These are phyloP conservation scores for Phlegmacium glaucopus DNA, from an alignment of 768 basidiomycete genomes.

Conservation along the genomic window DNA sequence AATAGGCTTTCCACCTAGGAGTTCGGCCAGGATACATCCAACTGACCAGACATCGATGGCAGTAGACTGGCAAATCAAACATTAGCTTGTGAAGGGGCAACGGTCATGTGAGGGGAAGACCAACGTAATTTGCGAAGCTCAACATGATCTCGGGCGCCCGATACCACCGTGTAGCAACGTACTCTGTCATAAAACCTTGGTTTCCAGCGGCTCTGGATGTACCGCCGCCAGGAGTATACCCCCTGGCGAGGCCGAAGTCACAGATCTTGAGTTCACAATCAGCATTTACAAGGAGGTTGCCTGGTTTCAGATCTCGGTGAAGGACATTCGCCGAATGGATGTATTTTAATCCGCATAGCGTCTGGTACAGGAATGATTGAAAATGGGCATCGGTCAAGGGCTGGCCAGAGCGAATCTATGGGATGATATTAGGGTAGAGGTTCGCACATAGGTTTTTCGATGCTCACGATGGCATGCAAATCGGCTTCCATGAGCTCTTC, in stretches of 20 bases:
- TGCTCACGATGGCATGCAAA: slow-evolving; percentile 90
- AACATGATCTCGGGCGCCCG: slow-evolving; percentile 99
- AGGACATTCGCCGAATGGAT: slow-evolving; percentile 98
- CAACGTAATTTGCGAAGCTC: slow-evolving; percentile 90
- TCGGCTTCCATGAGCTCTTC: slow-evolving; percentile 99
- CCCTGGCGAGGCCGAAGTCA: slow-evolving; percentile 95
- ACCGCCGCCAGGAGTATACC: slow-evolving; percentile 83
- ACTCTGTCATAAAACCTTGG: slow-evolving; percentile 99
- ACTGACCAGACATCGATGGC: slow-evolving; percentile 96
- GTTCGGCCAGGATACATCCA: slow-evolving; percentile 92
- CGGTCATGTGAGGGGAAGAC: slow-evolving; percentile 22
- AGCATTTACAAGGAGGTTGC: slow-evolving; percentile 94
- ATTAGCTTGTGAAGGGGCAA: slow-evolving; percentile 9
- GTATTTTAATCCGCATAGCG: slow-evolving; percentile 96
- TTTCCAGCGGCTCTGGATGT: slow-evolving; percentile 71
- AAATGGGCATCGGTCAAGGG: slow-evolving; percentile 89
- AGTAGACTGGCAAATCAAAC: slow-evolving; percentile 53
- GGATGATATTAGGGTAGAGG: background rate
- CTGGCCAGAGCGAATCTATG: slow-evolving; percentile 80
- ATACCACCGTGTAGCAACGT: slow-evolving; percentile 99
- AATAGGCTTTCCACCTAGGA: slow-evolving; percentile 90
- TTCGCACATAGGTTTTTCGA: background rate
- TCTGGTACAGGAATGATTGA: slow-evolving; percentile 97
- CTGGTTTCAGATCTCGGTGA: slow-evolving; percentile 93
- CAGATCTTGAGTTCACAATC: slow-evolving; percentile 99